A percentile compares a stretch with the other conserved stretches of the same genome.
Conservation (phyloP, 495 filamentous ascomycete species). For the Talaromyces borbonicus region DNA sequence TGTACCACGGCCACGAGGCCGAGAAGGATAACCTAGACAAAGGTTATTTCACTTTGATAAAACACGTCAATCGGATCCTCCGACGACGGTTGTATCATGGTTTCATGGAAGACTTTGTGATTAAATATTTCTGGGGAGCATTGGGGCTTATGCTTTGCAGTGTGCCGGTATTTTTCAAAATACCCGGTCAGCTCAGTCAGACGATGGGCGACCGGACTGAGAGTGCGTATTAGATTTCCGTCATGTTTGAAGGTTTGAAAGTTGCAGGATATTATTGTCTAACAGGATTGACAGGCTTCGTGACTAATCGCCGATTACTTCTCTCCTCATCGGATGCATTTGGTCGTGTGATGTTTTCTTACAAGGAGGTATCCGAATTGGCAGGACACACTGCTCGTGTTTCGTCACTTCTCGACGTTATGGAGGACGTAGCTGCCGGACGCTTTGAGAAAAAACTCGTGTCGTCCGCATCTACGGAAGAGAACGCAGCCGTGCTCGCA, state of each 20-base stretch:
- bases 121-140: constrained; percentile 99
- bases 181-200: constrained; percentile 61
- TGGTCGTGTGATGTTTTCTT: constrained; percentile 94
- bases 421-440: constrained; percentile 83
- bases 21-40: constrained; percentile 97
- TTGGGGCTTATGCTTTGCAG: constrained; percentile 89
- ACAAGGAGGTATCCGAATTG: constrained; percentile 93
- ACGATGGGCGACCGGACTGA: constrained; percentile 89
- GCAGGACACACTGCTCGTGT: constrained; percentile 92
- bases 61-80: constrained; percentile 95
- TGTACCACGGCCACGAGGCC: constrained; percentile 87
- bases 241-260: no score
- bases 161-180: constrained; percentile 89
- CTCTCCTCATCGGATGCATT: constrained; percentile 91
- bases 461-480: constrained; percentile 68
- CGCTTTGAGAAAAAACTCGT: constrained; percentile 94
- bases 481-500: constrained; percentile 68
- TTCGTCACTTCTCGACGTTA: constrained; percentile 78
- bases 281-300: constrained; percentile 48
- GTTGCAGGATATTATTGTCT: neutral
- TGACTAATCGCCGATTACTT: constrained; percentile 87
- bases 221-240: constrained; percentile 42
- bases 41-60: constrained; percentile 97
- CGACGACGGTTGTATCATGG: constrained; percentile 85
- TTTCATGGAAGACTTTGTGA: constrained; percentile 98